Conservation (phyloP, 257 asterid genomes). For the Solanum medicagineum region DNA sequence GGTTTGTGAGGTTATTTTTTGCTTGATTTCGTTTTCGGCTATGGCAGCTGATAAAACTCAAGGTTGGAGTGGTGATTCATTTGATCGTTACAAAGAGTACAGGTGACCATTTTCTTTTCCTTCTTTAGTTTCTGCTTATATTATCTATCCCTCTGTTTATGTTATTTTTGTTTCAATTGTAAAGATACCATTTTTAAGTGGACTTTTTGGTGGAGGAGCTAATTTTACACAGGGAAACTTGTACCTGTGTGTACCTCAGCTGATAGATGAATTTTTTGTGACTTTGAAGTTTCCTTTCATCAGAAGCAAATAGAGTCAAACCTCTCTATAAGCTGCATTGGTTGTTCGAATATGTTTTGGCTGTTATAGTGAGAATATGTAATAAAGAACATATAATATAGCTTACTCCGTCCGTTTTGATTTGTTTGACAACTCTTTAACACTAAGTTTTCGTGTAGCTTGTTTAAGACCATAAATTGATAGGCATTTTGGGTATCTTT, state of each 20-base stretch:
- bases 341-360: neutral
- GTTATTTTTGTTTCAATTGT: neutral
- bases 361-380: neutral
- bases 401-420: neutral
- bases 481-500: neutral
- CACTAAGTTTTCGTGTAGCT: neutral
- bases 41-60: slow-evolving; percentile 75
- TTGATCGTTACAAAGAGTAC: slow-evolving; percentile 54
- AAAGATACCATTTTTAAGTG: neutral
- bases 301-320: neutral
- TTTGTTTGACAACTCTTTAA: neutral
- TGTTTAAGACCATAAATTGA: neutral
- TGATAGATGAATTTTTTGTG: neutral
- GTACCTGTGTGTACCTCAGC: neutral
- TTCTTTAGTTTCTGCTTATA: neutral
- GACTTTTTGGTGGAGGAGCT: neutral
- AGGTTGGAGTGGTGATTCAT: slow-evolving; percentile 92
- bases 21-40: slow-evolving; percentile 59
- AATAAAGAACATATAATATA: neutral
- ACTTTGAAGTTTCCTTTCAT: neutral
- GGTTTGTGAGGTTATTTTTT: slow-evolving; percentile 35
- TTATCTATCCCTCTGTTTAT: neutral
- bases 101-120: slow-evolving; percentile 14
- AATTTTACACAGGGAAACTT: neutral
- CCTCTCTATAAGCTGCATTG: neutral